Evolutionary conservation across 2,329 filamentous ascomycete species (phyloP).

Genomic region (Curvularia sp.): DNA sequence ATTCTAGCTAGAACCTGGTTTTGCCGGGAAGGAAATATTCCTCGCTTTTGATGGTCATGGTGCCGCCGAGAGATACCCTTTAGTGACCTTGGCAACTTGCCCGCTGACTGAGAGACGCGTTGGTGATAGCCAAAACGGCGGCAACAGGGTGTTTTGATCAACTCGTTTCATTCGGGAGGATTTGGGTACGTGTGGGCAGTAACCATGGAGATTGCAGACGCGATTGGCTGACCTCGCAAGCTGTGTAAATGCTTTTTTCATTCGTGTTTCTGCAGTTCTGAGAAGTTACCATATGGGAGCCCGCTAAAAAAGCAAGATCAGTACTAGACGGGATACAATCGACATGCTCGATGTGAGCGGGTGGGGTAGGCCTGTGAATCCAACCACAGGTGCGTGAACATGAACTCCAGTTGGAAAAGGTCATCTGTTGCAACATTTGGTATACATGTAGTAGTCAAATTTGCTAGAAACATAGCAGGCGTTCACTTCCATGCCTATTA

Average conservation of each 20-base stretch:
- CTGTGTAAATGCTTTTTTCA: constrained; percentile 33
- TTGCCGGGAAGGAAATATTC: too few relatives aligned
- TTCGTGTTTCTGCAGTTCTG: constrained; percentile 24
- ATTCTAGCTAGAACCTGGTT: too few relatives aligned
- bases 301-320: constrained; percentile 17
- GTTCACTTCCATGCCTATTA: constrained; percentile 57
- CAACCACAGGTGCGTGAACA: constrained; percentile 50
- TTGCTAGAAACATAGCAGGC: constrained; percentile 60
- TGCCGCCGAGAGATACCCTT: too few relatives aligned
- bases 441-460: constrained; percentile 56
- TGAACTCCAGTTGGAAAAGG: constrained; percentile 48
- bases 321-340: constrained; percentile 59
- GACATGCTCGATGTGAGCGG: constrained; percentile 33
- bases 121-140: constrained; percentile 23
- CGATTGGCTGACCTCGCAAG: constrained; percentile 28
- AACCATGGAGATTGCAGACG: constrained; percentile 46
- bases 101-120: too few relatives aligned
- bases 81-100: too few relatives aligned
- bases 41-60: too few relatives aligned
- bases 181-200: constrained; percentile 60
- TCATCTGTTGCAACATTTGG: constrained; percentile 53
- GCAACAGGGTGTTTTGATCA: constrained; percentile 41
- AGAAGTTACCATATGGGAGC: constrained; percentile 29
- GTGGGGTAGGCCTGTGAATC: constrained; percentile 50
- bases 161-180: constrained; percentile 57